phyloP scores from a whole-genome alignment of 495 filamentous ascomycete species.

The Neurospora sublineolata region DNA sequence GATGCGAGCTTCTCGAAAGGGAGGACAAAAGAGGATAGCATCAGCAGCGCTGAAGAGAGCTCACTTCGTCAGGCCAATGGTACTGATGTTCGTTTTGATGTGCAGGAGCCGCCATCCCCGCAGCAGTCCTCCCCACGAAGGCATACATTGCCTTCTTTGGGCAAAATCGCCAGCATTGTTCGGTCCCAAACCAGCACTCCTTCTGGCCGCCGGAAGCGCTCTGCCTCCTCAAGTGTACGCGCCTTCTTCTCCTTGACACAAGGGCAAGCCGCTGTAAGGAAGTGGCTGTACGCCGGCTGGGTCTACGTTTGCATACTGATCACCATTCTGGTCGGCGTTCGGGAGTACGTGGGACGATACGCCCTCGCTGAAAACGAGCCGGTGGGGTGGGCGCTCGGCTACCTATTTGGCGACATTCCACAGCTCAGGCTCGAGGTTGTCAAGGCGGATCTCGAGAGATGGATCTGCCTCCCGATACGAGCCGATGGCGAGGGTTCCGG shows the following conservation, averaged over 20 bases:
- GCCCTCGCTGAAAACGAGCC: slow-evolving; percentile 69
- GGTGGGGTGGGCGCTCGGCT: slow-evolving; percentile 83
- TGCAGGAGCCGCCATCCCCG: slow-evolving; percentile 1
- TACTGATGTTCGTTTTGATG: slow-evolving; percentile 10
- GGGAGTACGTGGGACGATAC: slow-evolving; percentile 49
- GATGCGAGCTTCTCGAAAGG: neutral
- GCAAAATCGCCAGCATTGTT: slow-evolving; percentile 10
- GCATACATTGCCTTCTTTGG: slow-evolving; percentile 40
- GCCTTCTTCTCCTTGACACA: slow-evolving; percentile 73
- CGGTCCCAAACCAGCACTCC: slow-evolving; percentile 42
- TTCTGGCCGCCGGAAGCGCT: slow-evolving; percentile 54
- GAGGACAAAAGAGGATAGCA: neutral
- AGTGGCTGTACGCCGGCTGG: slow-evolving; percentile 72
- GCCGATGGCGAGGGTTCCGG: slow-evolving; percentile 18
- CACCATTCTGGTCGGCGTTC: slow-evolving; percentile 60
- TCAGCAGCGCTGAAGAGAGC: slow-evolving; percentile 6
- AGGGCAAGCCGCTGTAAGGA: slow-evolving; percentile 59
- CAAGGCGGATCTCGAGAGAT: slow-evolving; percentile 52
- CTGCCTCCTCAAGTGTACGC: slow-evolving; percentile 52
- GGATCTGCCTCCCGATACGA: slow-evolving; percentile 60
- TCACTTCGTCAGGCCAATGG: neutral
- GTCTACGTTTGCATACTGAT: slow-evolving; percentile 55
- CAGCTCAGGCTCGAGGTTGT: slow-evolving; percentile 55
- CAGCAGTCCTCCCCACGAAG: slow-evolving; percentile 28
- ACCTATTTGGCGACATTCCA: slow-evolving; percentile 71